phyloP scores from a whole-genome alignment of 108 stramenopile species.

The Conticribra weissflogii region DNA sequence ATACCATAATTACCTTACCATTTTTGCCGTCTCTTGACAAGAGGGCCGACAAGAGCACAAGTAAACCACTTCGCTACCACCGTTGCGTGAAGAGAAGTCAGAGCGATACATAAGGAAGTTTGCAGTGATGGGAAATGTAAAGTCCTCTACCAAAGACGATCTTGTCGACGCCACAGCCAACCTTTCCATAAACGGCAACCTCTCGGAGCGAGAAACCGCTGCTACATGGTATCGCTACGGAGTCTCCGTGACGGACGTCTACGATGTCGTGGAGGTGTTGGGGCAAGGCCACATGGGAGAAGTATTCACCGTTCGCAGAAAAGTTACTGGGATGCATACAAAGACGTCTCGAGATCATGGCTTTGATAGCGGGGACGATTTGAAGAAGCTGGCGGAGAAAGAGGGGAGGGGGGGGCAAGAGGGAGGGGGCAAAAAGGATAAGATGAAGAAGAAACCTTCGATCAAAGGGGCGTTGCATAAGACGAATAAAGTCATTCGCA shows the following conservation, averaged over 20 bases:
- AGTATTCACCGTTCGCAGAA: conserved; percentile 56
- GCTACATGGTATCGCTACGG: conserved; percentile 60
- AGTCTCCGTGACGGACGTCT: conserved; percentile 54
- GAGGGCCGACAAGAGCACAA: no score
- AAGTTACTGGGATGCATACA: conserved; percentile 46
- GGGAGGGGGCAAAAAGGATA: conserved; percentile 1
- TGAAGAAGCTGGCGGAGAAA: not conserved
- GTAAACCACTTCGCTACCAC: no score
- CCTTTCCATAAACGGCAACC: conserved; percentile 26
- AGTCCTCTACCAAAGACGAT: not conserved
- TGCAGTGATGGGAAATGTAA: not conserved
- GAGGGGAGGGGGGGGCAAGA: not conserved
- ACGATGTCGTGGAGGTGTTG: conserved; percentile 49
- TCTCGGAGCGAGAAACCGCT: conserved; percentile 46
- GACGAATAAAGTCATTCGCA: conserved; percentile 10
- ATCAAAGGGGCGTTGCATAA: conserved; percentile 26
- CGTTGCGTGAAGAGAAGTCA: no score
- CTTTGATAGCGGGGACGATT: conserved; percentile 15
- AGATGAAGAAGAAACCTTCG: not conserved
- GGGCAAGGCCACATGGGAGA: conserved; percentile 62
- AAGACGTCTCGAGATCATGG: conserved; percentile 23
- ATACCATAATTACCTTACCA: no score
- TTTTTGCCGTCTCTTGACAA: no score
- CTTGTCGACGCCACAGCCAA: conserved; percentile 37
- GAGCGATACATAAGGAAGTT: no score